A percentile compares a stretch with the other conserved stretches of the same genome.
phyloP scores from a whole-genome alignment of 1,139 yeast genomes.

The Candida sp. region DNA sequence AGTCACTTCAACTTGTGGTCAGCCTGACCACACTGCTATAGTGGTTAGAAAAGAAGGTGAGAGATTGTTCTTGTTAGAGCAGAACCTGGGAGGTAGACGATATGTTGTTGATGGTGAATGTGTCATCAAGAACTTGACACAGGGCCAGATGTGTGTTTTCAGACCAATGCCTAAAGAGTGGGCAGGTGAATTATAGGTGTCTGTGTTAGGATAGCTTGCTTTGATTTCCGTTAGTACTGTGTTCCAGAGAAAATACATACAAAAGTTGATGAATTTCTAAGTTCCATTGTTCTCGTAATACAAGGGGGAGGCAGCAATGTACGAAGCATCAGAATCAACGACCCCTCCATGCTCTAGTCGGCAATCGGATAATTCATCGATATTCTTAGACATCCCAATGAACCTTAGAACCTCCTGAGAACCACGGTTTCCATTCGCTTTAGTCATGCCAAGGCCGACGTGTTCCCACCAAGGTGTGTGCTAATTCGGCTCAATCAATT shows the following conservation, averaged over 20 bases:
- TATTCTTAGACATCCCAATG: no score
- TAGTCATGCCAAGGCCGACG: neutral
- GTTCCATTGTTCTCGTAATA: no score
- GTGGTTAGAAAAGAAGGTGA: slow-evolving; percentile 44
- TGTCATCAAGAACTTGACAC: slow-evolving; percentile 43
- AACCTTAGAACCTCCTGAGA: no score
- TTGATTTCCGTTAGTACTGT: neutral
- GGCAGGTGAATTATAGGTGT: slow-evolving; percentile 36
- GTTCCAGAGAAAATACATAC: neutral
- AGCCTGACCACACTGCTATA: slow-evolving; percentile 72
- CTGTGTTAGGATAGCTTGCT: neutral
- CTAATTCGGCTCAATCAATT: neutral
- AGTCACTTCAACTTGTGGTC: slow-evolving; percentile 45
- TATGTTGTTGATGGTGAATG: slow-evolving; percentile 52
- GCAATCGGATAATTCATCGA: no score
- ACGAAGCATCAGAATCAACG: no score
- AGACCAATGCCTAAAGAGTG: slow-evolving; percentile 61
- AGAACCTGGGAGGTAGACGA: slow-evolving; percentile 58
- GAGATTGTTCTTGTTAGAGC: slow-evolving; percentile 55
- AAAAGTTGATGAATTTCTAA: neutral
- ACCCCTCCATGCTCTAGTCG: no score
- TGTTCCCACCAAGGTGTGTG: neutral
- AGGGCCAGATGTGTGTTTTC: slow-evolving; percentile 55
- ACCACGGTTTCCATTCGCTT: no score
- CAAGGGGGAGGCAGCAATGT: no score